Evolutionary conservation across 2,329 filamentous ascomycete species (phyloP), one percentile per base, ranked within the genome.

Genomic region (Colletotrichum tofieldiae): DNA sequence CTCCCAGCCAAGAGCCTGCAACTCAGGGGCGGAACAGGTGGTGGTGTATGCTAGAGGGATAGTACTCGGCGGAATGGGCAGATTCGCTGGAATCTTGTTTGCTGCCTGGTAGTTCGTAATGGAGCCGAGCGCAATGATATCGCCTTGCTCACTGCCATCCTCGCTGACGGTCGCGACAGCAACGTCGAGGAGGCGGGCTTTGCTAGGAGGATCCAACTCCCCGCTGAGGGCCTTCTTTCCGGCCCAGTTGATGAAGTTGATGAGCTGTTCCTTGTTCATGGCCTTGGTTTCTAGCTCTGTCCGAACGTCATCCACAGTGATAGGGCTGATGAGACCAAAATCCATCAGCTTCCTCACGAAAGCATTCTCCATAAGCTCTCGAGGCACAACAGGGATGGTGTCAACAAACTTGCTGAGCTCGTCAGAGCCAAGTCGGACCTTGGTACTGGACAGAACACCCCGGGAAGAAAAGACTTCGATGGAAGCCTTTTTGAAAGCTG

Each of bases 391-490:
- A 0, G 96, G 95, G 73, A 99, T 96, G 43, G 93, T 93, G 68
- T 95, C 92, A 69, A 98, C 91, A 78, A 99, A 99, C 71, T 88
- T 87, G 77, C 84, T 85, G 62, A 92, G 80, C 76, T 92, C 86
- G 85, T 93, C 80, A 79, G 93, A 84, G 80, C 85, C 93, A 76
- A 97, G 89, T 43, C 96, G 93, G 45, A 98, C 94, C 76, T 93
- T 89, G 16, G 93, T 90, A 45, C 93, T 97, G n/a, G 93, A 90
- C 65, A 98, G 86, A 8, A 99, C 92, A 67, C 97, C 97, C 71
- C 92, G 91, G 26, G 93, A 97, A 1, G 95, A 98, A 75, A 97
- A 91, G 8, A 98, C 89, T 78, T 98, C 95, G 69, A 98, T 94
- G 0, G 90, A 92, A 2, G 94, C 91, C 74, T 92, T 93, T 79